A percentile compares a stretch with the other conserved stretches of the same genome.
Evolutionary conservation across 768 basidiomycete species (phyloP).

Genomic region (Tubosaeta sp.): DNA sequence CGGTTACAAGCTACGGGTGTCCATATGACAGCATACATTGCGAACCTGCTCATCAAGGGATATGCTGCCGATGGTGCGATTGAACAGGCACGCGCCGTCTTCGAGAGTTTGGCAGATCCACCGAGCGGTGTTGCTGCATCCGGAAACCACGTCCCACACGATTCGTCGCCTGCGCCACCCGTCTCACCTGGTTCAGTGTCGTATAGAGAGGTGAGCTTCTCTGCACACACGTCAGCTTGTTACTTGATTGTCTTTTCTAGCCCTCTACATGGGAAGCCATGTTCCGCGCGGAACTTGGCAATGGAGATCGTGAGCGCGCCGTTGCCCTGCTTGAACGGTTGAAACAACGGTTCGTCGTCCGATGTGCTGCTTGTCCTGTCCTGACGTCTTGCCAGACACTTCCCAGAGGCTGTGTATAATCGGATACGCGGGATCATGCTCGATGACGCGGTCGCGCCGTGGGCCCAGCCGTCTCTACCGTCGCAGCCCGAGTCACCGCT

Average conservation of each 20-base stretch:
- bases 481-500: constrained; percentile 6
- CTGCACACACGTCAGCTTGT: neutral
- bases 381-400: constrained; percentile 45
- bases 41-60: constrained; percentile 60
- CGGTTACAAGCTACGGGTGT: constrained; percentile 61
- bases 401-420: constrained; percentile 73
- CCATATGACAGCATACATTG: constrained; percentile 93
- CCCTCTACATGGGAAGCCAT: constrained; percentile 95
- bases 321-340: constrained; percentile 64
- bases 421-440: constrained; percentile 78
- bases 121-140: constrained; percentile 81
- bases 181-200: constrained; percentile 39
- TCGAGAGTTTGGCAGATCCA: constrained; percentile 78
- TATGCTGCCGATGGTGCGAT: constrained; percentile 67
- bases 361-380: neutral
- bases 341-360: constrained; percentile 53
- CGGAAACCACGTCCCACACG: constrained; percentile 80
- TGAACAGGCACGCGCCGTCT: constrained; percentile 67
- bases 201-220: constrained; percentile 27
- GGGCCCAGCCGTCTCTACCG: constrained; percentile 23
- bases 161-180: constrained; percentile 33
- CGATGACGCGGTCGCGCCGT: constrained; percentile 57
- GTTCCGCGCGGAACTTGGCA: constrained; percentile 86
- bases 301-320: constrained; percentile 69
- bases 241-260: constrained; percentile 31